A percentile compares a stretch with the other conserved stretches of the same genome.
Evolutionary conservation across 164 flowering plant species (phyloP).

Genomic region (Umbellularia californica): DNA sequence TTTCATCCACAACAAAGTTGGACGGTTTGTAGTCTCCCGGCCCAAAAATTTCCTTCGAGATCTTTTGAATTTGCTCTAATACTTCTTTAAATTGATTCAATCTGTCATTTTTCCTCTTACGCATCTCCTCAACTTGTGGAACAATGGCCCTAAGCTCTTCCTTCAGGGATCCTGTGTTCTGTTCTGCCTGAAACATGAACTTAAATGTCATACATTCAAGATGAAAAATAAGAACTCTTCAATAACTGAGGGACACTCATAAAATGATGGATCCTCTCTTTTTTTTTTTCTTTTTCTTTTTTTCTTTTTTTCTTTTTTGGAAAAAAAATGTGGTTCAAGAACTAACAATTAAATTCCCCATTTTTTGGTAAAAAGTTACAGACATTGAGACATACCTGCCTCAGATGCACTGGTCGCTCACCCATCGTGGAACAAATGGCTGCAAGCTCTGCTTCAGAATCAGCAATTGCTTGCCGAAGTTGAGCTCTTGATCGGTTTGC

Average conservation of each 20-base stretch:
- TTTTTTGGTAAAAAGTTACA: background rate
- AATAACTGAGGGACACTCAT: too few relatives aligned
- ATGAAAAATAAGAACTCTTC: background rate
- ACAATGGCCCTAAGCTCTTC: conserved; percentile 61
- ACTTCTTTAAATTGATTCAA: conserved; percentile 68
- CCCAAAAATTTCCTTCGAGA: conserved; percentile 48
- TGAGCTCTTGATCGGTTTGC: conserved; percentile 52
- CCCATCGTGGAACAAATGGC: conserved; percentile 60
- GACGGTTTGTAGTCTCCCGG: conserved; percentile 21
- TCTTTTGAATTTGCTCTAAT: conserved; percentile 47
- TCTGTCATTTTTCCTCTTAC: conserved; percentile 66
- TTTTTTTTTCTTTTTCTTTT: too few relatives aligned
- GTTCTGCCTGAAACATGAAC: conserved; percentile 51
- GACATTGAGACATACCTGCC: conserved; percentile 32
- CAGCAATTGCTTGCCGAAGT: conserved; percentile 56
- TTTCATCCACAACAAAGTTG: conserved; percentile 50
- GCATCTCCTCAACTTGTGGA: conserved; percentile 86
- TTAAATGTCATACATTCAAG: background rate
- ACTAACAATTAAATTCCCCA: background rate
- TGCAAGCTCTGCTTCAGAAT: conserved; percentile 63
- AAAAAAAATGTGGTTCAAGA: background rate
- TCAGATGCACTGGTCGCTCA: conserved; percentile 42
- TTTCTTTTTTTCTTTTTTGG: background rate
- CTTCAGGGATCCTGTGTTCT: conserved; percentile 60
- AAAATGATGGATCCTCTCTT: too few relatives aligned